Evolutionary conservation across 257 asterid genomes (phyloP), one percentile per base, ranked within the genome.

Genomic region (Asclepias syriaca): DNA sequence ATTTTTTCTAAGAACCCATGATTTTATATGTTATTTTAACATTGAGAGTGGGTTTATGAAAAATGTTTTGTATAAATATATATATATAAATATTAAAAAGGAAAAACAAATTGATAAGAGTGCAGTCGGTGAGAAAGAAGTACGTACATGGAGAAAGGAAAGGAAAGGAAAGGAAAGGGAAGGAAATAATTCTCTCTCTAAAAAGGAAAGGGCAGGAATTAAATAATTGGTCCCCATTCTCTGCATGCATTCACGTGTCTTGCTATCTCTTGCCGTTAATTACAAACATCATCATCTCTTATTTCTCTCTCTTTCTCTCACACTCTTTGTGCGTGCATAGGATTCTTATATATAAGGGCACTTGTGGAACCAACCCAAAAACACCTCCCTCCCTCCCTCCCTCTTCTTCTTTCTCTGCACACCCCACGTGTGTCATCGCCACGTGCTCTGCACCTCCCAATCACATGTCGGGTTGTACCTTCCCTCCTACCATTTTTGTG

Each of bases 231-330:
- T 78, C 92, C 92, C 96, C 90, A 83, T 43, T 55, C 70, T 75
- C 90, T 85, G 95, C 87, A 85, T 83, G 87, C 84, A 85, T 88
- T 87, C 92, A 89, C 92, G 92, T 85, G 96, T 82, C 81, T 58
- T 82, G 89, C 79, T 81, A 81, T 80, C 65, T 67, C 43, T 78
- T 80, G 85, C 88, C 79, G 78, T 79, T 66, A 54, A 75, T 80
- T 74, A 72, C 87, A 79, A 84, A 40, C 8, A 40, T 40, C 46
- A 40, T 40, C 68, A 77, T 72, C 86, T 72, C 86, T 77, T 72
- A 86, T 43, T 70, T 85, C 74, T 72, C 85, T 29, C 34, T 29
- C 34, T 29, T 84, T 65, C 24, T 79, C 21, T 55, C 65, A 55
- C 59, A 43, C 48, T 43, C 48, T 7, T 43, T 43, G 10, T 43